Base-by-base conservation (phyloP, 495 filamentous ascomycete genomes). In the Penicillium longicatenatum region DNA sequence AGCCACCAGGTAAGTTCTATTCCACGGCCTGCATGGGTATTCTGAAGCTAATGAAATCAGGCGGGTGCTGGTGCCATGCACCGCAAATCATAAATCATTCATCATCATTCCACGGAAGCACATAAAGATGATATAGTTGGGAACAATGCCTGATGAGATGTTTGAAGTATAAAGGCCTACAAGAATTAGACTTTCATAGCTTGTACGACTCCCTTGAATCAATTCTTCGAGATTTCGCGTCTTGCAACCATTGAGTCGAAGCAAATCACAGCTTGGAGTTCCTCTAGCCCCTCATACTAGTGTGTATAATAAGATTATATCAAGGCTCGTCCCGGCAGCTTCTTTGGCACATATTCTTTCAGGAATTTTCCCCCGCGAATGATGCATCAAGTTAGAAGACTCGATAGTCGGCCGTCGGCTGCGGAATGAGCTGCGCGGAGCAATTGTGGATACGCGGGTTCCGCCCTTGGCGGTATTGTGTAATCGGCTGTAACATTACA, bases 1-100 rank as follows among this genome's bases (percentile, higher is more conserved):
- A 95, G 85, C 65, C 94, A 98, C 67, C 92, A 97, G 80, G 92
- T 91, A 77, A 69, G 78, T 62, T 37, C 4, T 3, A 7, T 37
- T 7, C 14, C 22, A 10, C 1, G 0, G 17, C 2, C 6, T 41
- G 5, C 33, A 35, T 35, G 22, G 14, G 26, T 39, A 22, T 35
- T 14, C 50, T 31, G 22, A 29, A 21, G 51, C 56, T 54, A 50
- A 64, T 30, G 4, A 50, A 50, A 22, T 4, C 20, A 69, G 67
- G 67, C 61, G 21, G 51, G 45, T 14, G 64, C 67, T n/a, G 62
- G 61, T 51, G 43, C 54, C 21, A 63, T 69, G 67, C 67, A 69
- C 59, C 67, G 67, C 55, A 69, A 65, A 55, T 59, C 67, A 50
- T 65, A 43, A 56, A n/a, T 21, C 11, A 0, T 22, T 10, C 21